Evolutionary conservation across 371 early-diverging fungal genomes (phyloP), one percentile per base, ranked within the genome.

Genomic region (Mucor indicus): DNA sequence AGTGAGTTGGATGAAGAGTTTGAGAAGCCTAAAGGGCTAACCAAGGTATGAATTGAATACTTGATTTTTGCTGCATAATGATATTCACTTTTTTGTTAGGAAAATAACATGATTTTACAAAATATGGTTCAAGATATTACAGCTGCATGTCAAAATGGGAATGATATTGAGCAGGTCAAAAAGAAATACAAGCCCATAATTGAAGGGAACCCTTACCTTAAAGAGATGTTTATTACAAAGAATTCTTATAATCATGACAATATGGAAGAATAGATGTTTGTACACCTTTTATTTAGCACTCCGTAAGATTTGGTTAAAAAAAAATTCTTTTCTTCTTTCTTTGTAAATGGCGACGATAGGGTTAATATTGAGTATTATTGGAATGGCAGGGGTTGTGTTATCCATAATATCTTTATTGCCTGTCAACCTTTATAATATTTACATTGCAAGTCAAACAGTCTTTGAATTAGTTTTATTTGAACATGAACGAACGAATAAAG

Each of bases 1-100:
- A 81, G 80, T 19, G 93, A 93, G 67, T 66, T 95, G 25, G 95
- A 95, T 65, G 81, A 85, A 47, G 75, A 56, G 2, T 6, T 19
- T 24, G 31, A 42, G 19, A 19, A 23, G 2, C 15, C 35, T 11
- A 4, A n/a, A 41, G 48, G n/a, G n/a, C n/a, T n/a, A n/a, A n/a
- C n/a, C n/a, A n/a, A n/a, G n/a, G n/a, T n/a, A n/a, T n/a, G n/a
- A n/a, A n/a, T n/a, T n/a, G n/a, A n/a, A n/a, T n/a, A n/a, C n/a
- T n/a, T n/a, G n/a, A n/a, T n/a, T n/a, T n/a, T n/a, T n/a, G n/a
- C n/a, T n/a, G n/a, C n/a, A n/a, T n/a, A n/a, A n/a, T n/a, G n/a
- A n/a, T n/a, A n/a, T n/a, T n/a, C n/a, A n/a, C n/a, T 7, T 24
- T 23, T n/a, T 31, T 21, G 3, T 15, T 41, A 42, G 41, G 41